Percentiles rank a stretch among this genome's conserved stretches.
phyloP scores from a whole-genome alignment of 495 filamentous ascomycete genomes.

The Aspergillus biplanus region DNA sequence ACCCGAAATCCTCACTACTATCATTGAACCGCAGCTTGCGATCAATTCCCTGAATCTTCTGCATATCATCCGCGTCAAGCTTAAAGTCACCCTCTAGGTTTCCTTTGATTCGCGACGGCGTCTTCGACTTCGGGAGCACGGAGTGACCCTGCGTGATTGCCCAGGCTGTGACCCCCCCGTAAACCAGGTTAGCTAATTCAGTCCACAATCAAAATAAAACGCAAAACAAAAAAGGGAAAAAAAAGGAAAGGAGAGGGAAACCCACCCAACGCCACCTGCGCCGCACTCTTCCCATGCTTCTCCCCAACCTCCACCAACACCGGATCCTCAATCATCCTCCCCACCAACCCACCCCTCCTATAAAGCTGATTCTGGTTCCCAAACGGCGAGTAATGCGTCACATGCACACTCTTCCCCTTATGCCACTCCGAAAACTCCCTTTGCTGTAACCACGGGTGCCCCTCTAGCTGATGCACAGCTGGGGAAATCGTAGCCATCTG shows the following conservation, averaged over 20 bases:
- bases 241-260: not conserved
- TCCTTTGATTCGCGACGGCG: conserved; percentile 53
- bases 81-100: conserved; percentile 66
- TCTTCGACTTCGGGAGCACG: conserved; percentile 70
- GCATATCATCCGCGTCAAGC: conserved; percentile 53
- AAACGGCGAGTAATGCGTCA: conserved; percentile 70
- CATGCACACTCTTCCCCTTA: conserved; percentile 57
- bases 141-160: conserved; percentile 65
- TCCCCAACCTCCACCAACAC: conserved; percentile 62
- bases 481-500: conserved; percentile 61
- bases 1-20: conserved; percentile 56
- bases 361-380: conserved; percentile 74
- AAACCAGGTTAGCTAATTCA: not conserved
- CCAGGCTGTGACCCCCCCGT: conserved; percentile 51
- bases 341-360: conserved; percentile 47
- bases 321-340: conserved; percentile 64
- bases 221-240: conserved; percentile 26
- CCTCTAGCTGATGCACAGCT: conserved; percentile 68
- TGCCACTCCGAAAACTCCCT: conserved; percentile 59
- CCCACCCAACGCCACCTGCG: conserved; percentile 62
- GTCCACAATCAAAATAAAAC: not conserved
- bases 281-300: conserved; percentile 62
- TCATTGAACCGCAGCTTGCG: conserved; percentile 66
- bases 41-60: conserved; percentile 56
- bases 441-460: conserved; percentile 66